Evolutionary conservation across 2,329 filamentous ascomycete species (phyloP).

Genomic region (Macrophomina pseudophaseolina): DNA sequence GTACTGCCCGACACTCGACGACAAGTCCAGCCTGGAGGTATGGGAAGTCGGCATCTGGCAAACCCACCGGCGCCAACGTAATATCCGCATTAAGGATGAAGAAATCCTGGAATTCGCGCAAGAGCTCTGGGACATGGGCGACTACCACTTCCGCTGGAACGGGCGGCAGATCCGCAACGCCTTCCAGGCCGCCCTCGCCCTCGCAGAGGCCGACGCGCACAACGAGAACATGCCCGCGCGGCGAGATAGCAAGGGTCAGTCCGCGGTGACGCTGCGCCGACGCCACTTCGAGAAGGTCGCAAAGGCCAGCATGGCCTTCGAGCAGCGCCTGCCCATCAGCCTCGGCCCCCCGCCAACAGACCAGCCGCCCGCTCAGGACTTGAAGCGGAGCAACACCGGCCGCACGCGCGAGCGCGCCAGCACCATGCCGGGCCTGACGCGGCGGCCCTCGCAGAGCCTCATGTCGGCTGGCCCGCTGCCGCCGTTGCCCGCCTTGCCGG

Average conservation of each 20-base stretch:
- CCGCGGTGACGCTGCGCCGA: not conserved
- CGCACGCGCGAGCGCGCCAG: not conserved
- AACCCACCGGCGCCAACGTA: conserved; percentile 5
- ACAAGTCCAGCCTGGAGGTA: not conserved
- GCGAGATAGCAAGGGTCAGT: not conserved
- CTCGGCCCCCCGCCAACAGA: not conserved
- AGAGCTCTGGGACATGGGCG: not conserved
- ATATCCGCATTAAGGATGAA: conserved; percentile 1
- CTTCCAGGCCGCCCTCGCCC: conserved; percentile 31
- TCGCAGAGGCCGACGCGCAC: conserved; percentile 29
- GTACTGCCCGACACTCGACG: conserved; percentile 24
- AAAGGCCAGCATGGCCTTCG: not conserved
- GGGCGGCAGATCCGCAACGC: conserved; percentile 32
- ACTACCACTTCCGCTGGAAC: conserved; percentile 27
- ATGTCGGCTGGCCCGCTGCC: not conserved
- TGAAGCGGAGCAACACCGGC: not conserved
- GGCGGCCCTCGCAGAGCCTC: not conserved
- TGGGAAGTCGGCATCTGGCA: not conserved
- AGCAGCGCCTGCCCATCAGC: not conserved
- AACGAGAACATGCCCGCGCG: not conserved
- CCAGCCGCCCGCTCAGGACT: not conserved
- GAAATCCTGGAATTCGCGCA: conserved; percentile 27
- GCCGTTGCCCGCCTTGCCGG: not conserved
- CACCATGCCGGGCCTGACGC: not conserved
- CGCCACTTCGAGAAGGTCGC: not conserved